These are phyloP conservation scores for Starmerella apis DNA, from an alignment of 805 yeast species.

Conservation along the genomic window DNA sequence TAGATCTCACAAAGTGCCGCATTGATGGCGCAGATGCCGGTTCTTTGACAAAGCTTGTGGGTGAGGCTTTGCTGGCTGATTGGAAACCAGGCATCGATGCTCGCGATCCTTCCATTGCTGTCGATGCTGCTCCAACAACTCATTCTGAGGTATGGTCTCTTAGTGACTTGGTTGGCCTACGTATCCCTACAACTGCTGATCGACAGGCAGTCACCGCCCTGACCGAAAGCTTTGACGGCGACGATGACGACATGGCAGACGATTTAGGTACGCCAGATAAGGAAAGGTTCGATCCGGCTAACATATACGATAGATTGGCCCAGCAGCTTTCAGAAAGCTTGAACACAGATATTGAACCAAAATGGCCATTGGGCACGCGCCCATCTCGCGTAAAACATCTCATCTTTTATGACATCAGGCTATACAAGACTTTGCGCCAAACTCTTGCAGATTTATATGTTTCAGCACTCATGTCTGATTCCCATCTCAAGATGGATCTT, in stretches of 20 bases:
- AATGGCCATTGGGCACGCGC: constrained; percentile 16
- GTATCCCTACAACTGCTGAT: background rate
- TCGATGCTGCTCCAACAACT: background rate
- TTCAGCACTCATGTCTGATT: constrained; percentile 52
- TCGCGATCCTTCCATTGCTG: constrained; percentile 1
- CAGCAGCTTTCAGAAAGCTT: background rate
- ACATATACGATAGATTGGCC: background rate
- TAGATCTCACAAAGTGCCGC: constrained; percentile 43
- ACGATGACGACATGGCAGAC: background rate
- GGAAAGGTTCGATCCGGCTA: background rate
- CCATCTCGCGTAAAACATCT: constrained; percentile 44
- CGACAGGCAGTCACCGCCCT: background rate
- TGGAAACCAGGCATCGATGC: constrained; percentile 38
- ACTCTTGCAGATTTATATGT: constrained; percentile 55
- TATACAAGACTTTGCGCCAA: constrained; percentile 55
- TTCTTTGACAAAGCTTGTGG: constrained; percentile 41
- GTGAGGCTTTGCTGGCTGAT: constrained; percentile 47
- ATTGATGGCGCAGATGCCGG: constrained; percentile 38
- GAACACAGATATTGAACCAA: background rate
- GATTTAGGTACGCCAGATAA: background rate
- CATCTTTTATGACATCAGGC: constrained; percentile 55
- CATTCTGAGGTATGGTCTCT: constrained; percentile 1
- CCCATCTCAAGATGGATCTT: constrained; percentile 45
- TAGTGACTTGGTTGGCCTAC: constrained; percentile 6
- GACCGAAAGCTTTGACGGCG: background rate